These are phyloP conservation scores for Ustilago tritici DNA, from an alignment of 1,284 basidiomycete genomes.

Conservation along the genomic window DNA sequence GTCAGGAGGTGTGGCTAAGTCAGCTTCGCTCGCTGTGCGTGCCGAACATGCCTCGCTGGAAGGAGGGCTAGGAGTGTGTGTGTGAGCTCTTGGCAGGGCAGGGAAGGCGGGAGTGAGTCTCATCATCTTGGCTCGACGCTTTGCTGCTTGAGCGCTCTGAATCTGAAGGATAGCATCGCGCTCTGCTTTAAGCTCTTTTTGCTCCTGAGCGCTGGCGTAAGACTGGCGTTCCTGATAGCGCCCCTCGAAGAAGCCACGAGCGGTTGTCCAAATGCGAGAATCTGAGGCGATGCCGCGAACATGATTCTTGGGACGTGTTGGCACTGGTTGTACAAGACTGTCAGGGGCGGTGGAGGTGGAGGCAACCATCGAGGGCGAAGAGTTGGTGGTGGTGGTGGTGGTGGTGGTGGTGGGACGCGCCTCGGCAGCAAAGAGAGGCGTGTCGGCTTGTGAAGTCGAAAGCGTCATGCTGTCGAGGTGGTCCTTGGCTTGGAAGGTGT, in stretches of 20 bases:
- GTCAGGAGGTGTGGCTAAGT: slow-evolving; percentile 34
- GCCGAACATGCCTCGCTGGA: slow-evolving; percentile 38
- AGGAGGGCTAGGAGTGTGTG: slow-evolving; percentile 48
- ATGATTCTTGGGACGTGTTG: slow-evolving; percentile 48
- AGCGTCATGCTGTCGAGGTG: slow-evolving; percentile 33
- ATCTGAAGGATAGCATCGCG: slow-evolving; percentile 46
- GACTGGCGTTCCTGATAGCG: slow-evolving; percentile 40
- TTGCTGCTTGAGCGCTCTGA: slow-evolving; percentile 50
- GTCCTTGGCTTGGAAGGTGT: slow-evolving; percentile 6
- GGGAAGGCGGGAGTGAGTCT: slow-evolving; percentile 58
- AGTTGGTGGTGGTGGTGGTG: slow-evolving; percentile 7
- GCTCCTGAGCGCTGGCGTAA: slow-evolving; percentile 29
- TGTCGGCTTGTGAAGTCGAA: slow-evolving; percentile 30
- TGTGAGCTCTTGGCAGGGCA: slow-evolving; percentile 7
- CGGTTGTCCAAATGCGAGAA: slow-evolving; percentile 43
- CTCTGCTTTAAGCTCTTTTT: slow-evolving; percentile 40
- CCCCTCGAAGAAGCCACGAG: slow-evolving; percentile 34
- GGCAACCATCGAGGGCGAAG: not conserved
- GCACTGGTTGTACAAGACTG: slow-evolving; percentile 26
- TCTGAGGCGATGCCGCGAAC: slow-evolving; percentile 48
- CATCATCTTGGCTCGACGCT: slow-evolving; percentile 56
- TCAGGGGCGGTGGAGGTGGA: slow-evolving; percentile 16
- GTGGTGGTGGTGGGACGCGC: slow-evolving; percentile 10
- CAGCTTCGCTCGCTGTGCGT: slow-evolving; percentile 40
- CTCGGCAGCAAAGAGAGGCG: slow-evolving; percentile 24